Base-by-base conservation (phyloP, 148 eudicot species). In the Hydrangea macrophylla region DNA sequence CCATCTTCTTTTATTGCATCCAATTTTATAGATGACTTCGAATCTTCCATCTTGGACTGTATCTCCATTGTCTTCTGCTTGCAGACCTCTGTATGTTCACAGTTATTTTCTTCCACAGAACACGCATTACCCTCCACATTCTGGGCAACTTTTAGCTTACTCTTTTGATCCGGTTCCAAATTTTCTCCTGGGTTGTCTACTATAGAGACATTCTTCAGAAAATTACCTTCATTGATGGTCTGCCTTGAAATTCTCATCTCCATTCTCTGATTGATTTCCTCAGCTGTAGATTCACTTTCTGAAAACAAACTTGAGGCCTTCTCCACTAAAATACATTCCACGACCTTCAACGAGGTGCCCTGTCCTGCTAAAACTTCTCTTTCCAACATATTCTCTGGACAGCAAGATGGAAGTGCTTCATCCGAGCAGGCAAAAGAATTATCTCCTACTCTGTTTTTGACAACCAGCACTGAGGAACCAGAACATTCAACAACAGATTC, bases 1-100 rank as follows among this genome's bases (percentile, higher is more conserved):
- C 51, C 62, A 66, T 42, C 77, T 71, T 74, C 64, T 18, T 58
- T 37, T 22, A 56, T 58, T 70, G 53, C 55, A 62, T 48, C 60
- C 37, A 55, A 62, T 36, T 62, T 44, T 18, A 64, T 55, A 3
- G 68, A 30, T 61, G 53, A 50, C 28, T 30, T 44, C 55, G 30
- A 35, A 36, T 74, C 15, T 42, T 39, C 31, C 17, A 36, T 15
- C 30, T 10, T 36, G 26, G 42, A 36, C 24, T 24, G 32, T 36
- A 65, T 44, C 22, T 50, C 73, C 64, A 76, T 40, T 62, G 27
- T 58, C 26, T 56, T 71, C 42, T 30, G 70, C 54, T 56, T 69
- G 11, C 18, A 12, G 20, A 62, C 31, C 50, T 62, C 59, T n/a
- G 15, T 25, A 26, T 33, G 11, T 39, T 56, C 39, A n/a, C 26